Conservation (phyloP, 805 yeast genomes). For the Zygosaccharomyces lentus region DNA sequence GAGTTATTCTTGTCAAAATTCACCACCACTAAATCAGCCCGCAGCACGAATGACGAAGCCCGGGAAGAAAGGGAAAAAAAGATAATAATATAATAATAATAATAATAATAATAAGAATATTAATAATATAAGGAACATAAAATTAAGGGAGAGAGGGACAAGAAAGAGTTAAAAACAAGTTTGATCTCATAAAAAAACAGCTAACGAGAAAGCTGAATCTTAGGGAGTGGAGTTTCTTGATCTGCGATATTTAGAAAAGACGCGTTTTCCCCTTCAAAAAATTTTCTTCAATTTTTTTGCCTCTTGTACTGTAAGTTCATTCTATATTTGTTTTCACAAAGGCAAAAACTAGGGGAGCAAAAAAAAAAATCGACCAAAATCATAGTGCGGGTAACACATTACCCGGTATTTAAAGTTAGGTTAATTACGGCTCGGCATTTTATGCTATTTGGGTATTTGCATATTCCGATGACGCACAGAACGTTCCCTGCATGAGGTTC, state of each 20-base stretch:
- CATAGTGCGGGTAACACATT: neutral
- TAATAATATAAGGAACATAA: neutral
- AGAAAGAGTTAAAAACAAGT: neutral
- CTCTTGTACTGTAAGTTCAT: neutral
- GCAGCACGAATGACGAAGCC: neutral
- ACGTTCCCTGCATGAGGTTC: neutral
- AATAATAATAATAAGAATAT: neutral
- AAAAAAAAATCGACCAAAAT: no score
- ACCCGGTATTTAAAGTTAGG: neutral
- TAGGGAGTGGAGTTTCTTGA: neutral
- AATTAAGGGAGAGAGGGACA: neutral
- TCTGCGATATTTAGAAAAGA: neutral
- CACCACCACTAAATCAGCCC: neutral
- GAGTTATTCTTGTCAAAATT: neutral
- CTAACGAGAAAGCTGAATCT: neutral
- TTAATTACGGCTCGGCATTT: slow-evolving; percentile 1
- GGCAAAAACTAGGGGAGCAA: no score
- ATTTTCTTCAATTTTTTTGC: neutral
- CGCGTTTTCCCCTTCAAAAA: neutral
- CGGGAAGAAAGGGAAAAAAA: neutral
- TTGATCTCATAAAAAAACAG: neutral
- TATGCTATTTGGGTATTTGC: no score
- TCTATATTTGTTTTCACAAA: no score
- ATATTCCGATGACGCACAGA: neutral
- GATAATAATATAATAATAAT: neutral